Evolutionary conservation across 305 asterid genomes (phyloP), one percentile per base, ranked within the genome.

Genomic region (Solanum hybrid): DNA sequence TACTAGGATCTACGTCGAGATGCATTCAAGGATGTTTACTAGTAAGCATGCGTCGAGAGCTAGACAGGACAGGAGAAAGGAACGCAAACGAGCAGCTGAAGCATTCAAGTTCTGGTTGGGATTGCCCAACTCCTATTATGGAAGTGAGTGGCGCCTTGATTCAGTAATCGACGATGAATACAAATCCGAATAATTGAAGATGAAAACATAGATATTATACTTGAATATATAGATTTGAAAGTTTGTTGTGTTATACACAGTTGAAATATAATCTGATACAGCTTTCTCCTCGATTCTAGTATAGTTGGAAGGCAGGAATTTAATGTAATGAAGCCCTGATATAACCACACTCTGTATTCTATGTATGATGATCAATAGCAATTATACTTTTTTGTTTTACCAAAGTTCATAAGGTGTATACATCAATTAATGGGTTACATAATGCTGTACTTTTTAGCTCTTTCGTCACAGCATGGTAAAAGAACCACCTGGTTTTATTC

Each of bases 71-170:
- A 86, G 97, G 75, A 95, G 99, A 88, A 92, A 76, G 90, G 99
- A 96, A 29, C 96, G 96, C 93, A 96, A 96, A 92, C 93, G 96
- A 92, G 99, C 99, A 7, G 98, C 99, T 0, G 99, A 97, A 94
- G 99, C 99, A 56, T 97, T 97, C 93, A 97, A 97, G 94, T 97
- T 96, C 88, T 97, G 99, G 99, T 90, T 96, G 92, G 99, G 99
- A 90, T 90, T 97, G 95, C 99, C 99, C 73, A 97, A 97, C 88
- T 90, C 95, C 20, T 96, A 96, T 90, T 96, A 97, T 51, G 98
- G 94, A 87, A 96, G 98, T 87, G 98, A 97, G 89, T 97, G 99
- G 98, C 93, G 92, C 91, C 93, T 95, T 85, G 95, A 94, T 36
- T 89, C 96, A 32, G 92, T 84, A 89, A 93, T 91, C 89, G 95